Evolutionary conservation across 2,329 filamentous ascomycete species (phyloP).

Genomic region (Botrytis squamosa): DNA sequence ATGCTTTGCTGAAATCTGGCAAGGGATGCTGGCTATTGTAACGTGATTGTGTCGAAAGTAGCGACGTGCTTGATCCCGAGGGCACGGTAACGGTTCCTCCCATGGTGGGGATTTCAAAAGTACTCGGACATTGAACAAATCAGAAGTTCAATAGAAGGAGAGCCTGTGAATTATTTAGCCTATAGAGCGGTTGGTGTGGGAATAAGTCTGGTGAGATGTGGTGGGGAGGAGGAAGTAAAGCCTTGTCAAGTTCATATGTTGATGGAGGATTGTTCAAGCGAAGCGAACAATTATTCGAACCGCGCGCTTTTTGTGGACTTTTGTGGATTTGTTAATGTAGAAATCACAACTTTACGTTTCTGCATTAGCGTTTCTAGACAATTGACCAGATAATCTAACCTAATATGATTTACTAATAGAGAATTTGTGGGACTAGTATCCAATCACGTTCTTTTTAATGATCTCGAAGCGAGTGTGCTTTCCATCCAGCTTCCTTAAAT

Average conservation of each 20-base stretch:
- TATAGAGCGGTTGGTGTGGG: not conserved
- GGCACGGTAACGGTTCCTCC: constrained; percentile 17
- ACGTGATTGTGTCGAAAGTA: constrained; percentile 10
- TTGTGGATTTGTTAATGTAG: not conserved
- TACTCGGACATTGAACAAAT: constrained; percentile 7
- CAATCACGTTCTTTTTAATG: not conserved
- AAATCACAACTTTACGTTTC: constrained; percentile 4
- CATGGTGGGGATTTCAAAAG: not conserved
- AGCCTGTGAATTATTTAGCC: constrained; percentile 4
- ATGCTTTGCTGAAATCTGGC: constrained; percentile 4
- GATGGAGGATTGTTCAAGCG: constrained; percentile 9
- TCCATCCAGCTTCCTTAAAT: not conserved
- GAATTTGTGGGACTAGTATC: not conserved
- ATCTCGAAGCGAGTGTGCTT: constrained; percentile 4
- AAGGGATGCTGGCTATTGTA: constrained; percentile 3
- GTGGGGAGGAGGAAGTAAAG: not conserved
- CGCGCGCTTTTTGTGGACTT: constrained; percentile 17
- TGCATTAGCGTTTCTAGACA: constrained; percentile 6
- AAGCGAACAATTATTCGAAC: constrained; percentile 13
- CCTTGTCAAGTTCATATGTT: constrained; percentile 14
- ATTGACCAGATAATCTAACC: not conserved
- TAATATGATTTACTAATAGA: not conserved
- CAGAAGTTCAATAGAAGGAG: not conserved
- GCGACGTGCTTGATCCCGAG: constrained; percentile 15
- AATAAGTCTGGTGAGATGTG: not conserved